Evolutionary conservation across 2,329 filamentous ascomycete species (phyloP), one percentile per base, ranked within the genome.

Genomic region (Fusarium sp.): DNA sequence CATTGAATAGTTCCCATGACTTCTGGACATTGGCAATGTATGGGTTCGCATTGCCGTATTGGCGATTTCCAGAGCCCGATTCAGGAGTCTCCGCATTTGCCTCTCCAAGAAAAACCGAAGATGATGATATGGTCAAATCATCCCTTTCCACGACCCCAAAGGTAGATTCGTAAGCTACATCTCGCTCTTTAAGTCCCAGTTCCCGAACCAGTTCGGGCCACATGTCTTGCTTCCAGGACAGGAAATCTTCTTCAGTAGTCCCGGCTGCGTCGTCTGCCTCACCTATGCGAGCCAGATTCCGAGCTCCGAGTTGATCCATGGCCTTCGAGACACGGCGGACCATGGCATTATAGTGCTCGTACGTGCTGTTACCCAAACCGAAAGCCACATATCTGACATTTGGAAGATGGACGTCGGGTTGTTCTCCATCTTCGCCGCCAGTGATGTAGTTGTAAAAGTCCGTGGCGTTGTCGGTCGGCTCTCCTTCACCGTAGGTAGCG

Each of bases 141-240:
- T 55, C 52, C 2, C 52, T 50, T 6, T 55, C 52, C 24, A 55
- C 3, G 10, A 55, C 52, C n/a, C 52, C 52, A 19, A 55, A 55
- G 0, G 33, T 39, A 0, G 52, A 50, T 2, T 55, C 52, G 2
- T 55, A 55, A 5, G 43, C 14, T 17, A 39, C 43, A 19, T 55
- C 33, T 7, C 43, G 19, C 24, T 50, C 43, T 7, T 50, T 5
- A 0, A 55, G 52, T 3, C 33, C 33, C 28, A 50, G 31, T 11
- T 50, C 52, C n/a, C 36, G 15, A 3, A 50, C 15, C 2, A 55
- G 22, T 15, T 19, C 49, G 14, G 43, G 43, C 52, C 52, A 55
- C 52, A 55, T 55, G 17, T 39, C 43, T 9, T 55, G 52, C n/a
- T 55, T 55, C 52, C 52, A 55, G 0, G 52, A 26, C 33, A 55